Base-by-base conservation (phyloP, 2,329 filamentous ascomycete genomes). In the Paracorniculantispora psalliotae region DNA sequence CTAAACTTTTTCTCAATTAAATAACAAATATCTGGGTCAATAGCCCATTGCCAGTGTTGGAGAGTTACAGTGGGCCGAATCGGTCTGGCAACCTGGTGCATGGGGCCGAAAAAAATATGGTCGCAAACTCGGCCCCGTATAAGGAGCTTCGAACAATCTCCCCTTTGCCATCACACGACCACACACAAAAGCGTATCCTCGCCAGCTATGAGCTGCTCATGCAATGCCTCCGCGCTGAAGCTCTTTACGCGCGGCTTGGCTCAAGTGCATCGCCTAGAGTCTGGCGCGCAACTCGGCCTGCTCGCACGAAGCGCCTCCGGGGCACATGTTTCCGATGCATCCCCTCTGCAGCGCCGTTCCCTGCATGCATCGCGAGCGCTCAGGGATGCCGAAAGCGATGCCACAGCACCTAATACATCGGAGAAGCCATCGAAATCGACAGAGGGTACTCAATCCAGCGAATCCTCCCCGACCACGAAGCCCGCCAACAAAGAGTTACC, bases 181-280 rank as follows among this genome's bases (percentile, higher is more conserved):
- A 17, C 33, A 49, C 51, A n/a, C 30, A 57, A 23, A 15, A 5
- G 19, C 56, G 39, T 13, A 48, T 19, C 17, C n/a, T 51, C 12
- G 10, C 37, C 54, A 61, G 67, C 61, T 50, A 82, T 82, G 80
- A 73, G 67, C 61, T 82, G 80, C 66, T 68, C 75, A 23, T 83
- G 80, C 62, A 75, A 78, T 60, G 72, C 71, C 7, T 70, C 72
- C 30, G 73, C 80, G 9, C 67, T 81, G 64, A 71, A 73, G 57
- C 72, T 77, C n/a, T 83, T 83, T 60, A 67, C 81, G 13, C 75
- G 75, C 61, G 78, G 73, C 30, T 69, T 83, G 28, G 68, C 69
- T 2, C 73, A 78, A 62, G 66, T 76, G 28, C 74, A 78, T 59
- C 65, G 66, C 37, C 46, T 72, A 10, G 70, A 72, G 44, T 28